Conservation (phyloP, 345 rosid species). For the Syzygium oleosum region DNA sequence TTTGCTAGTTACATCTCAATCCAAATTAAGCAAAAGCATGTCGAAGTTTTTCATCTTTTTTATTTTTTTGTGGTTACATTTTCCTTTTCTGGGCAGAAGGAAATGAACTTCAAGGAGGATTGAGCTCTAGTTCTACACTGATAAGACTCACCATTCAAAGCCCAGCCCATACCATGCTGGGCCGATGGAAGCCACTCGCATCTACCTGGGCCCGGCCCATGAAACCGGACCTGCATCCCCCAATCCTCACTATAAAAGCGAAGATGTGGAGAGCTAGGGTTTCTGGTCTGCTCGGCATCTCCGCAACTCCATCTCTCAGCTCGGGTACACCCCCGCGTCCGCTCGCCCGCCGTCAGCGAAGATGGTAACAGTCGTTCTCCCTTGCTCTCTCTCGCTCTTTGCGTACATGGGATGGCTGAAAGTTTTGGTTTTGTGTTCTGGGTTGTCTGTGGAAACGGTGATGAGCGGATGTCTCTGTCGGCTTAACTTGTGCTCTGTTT, state of each 20-base stretch:
- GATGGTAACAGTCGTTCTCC: neutral
- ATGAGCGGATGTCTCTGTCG: neutral
- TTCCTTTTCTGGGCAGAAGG: neutral
- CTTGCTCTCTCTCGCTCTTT: neutral
- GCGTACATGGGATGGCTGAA: neutral
- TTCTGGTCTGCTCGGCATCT: neutral
- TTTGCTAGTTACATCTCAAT: neutral
- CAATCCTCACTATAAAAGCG: neutral
- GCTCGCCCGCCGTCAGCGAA: neutral
- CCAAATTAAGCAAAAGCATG: neutral
- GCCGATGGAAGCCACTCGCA: neutral
- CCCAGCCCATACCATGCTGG: neutral
- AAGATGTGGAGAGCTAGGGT: neutral
- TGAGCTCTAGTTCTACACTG: neutral
- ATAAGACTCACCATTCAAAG: neutral
- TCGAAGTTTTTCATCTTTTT: neutral
- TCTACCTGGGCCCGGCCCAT: neutral
- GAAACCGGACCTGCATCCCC: neutral
- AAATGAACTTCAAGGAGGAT: neutral
- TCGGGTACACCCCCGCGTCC: accelerated
- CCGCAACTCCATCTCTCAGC: neutral
- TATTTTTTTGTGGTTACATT: neutral
- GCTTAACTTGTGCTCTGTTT: neutral
- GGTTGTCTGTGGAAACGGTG: neutral
- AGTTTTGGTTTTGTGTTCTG: neutral